phyloP scores from a whole-genome alignment of 2,329 filamentous ascomycete genomes.

The Chaetoscypha palmicola region DNA sequence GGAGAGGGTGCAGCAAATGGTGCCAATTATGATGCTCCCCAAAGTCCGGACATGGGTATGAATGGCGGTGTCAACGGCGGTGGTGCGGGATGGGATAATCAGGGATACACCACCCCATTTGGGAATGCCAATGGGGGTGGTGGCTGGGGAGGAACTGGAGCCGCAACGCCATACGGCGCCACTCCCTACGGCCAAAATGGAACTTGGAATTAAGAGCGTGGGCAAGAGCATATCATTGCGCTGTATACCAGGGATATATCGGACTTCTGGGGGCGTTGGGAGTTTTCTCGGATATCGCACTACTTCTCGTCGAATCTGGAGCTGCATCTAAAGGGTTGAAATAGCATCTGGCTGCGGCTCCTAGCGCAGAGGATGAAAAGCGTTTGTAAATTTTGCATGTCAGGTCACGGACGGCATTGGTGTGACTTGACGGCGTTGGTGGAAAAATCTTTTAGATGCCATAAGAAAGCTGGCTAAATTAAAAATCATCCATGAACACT shows the following conservation, averaged over 20 bases:
- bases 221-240: neutral
- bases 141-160: slow-evolving; percentile 54
- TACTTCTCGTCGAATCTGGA: too few relatives aligned
- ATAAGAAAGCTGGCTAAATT: slow-evolving; percentile 3
- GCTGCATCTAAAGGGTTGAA: too few relatives aligned
- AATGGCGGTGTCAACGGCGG: slow-evolving; percentile 48
- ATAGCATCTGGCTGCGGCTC: too few relatives aligned
- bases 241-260: slow-evolving; percentile 1
- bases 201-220: slow-evolving; percentile 19
- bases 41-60: slow-evolving; percentile 53
- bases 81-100: slow-evolving; percentile 50
- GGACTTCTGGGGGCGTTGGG: neutral
- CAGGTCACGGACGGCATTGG: neutral
- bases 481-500: too few relatives aligned
- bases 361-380: neutral
- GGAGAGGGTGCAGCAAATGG: slow-evolving; percentile 49
- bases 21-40: slow-evolving; percentile 47
- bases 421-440: slow-evolving; percentile 21
- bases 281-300: too few relatives aligned
- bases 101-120: slow-evolving; percentile 64
- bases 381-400: slow-evolving; percentile 20
- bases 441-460: slow-evolving; percentile 8
- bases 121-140: slow-evolving; percentile 50
- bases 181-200: slow-evolving; percentile 51
- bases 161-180: slow-evolving; percentile 50